Base-by-base conservation (phyloP, 495 filamentous ascomycete species). In the Aspergillus carlsbadensis region DNA sequence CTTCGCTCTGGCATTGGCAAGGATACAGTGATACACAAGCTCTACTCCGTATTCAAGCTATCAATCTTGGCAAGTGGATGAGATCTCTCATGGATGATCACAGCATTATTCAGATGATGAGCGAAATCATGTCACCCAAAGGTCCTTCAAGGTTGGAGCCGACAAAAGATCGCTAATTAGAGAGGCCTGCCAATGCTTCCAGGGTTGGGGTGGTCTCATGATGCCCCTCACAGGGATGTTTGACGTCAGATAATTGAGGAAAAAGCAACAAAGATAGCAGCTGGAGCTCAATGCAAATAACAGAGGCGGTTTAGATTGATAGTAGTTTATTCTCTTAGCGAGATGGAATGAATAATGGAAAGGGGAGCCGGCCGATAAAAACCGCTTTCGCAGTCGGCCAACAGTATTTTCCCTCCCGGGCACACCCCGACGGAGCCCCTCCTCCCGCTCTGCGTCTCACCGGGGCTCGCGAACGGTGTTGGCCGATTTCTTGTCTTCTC, bases 401-500 rank as follows among this genome's bases (percentile, higher is more conserved):
- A 65, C 70, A 70, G 69, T 68, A 70, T 75, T 72, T 76, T 75
- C 68, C 65, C 59, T 67, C 61, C 66, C 65, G 62, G 60, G 26
- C 60, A 63, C 59, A 50, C 57, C 48, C 64, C 43, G 33, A 57
- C 45, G 43, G 53, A 57, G 45, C 42, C 60, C 46, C 51, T 54
- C 49, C 37, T 43, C 52, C 13, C 41, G 52, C 53, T 40, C 47
- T 53, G 59, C 43, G 40, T 36, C 62, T 64, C 62, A 64, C 62
- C 62, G 62, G 61, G 24, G 21, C 35, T 46, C 41, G 24, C 41
- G 22, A 45, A 15, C 42, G 6, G 18, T n/a, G 47, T 26, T 36
- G 31, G 31, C 31, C 26, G 26, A 29, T 29, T n/a, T 29, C 26
- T 29, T 29, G 26, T 29, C 26, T 29, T 29, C 26, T 24, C 40